These are phyloP conservation scores for Coniochaeta ligniaria DNA, from an alignment of 2,329 filamentous ascomycete genomes.

Conservation along the genomic window DNA sequence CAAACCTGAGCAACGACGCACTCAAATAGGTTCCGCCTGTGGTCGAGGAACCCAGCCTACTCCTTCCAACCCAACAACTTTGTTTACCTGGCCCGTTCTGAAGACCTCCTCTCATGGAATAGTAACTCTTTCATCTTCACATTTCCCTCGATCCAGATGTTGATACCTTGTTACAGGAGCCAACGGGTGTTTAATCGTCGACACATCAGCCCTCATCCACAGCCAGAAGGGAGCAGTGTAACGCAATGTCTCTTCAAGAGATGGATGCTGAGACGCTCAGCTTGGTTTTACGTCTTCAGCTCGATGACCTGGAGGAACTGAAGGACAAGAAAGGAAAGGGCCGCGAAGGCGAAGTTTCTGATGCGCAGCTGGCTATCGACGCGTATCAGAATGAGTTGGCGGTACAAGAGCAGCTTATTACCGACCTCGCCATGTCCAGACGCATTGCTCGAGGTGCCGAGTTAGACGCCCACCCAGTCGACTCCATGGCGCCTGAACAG, in stretches of 20 bases:
- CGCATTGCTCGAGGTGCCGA: conserved; percentile 13
- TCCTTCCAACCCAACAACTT: no score
- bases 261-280: conserved; percentile 2
- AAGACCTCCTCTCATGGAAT: no score
- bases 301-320: conserved; percentile 11
- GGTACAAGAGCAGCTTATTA: not conserved
- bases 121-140: no score
- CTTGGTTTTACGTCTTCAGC: conserved; percentile 10
- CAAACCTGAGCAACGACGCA: no score
- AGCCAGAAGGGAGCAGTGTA: not conserved
- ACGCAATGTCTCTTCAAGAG: not conserved
- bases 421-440: conserved; percentile 9
- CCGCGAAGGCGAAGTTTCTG: conserved; percentile 6
- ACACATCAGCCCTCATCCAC: not conserved
- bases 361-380: conserved; percentile 7
- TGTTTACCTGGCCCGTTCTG: no score
- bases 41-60: no score
- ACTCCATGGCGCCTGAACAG: not conserved
- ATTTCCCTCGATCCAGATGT: no score
- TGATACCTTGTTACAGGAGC: no score
- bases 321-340: conserved; percentile 11
- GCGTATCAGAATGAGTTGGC: conserved; percentile 9
- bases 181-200: no score
- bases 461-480: conserved; percentile 7
- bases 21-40: no score